These are phyloP conservation scores for Carex scoparia DNA, from an alignment of 176 grass and related monocot species.

Conservation along the genomic window DNA sequence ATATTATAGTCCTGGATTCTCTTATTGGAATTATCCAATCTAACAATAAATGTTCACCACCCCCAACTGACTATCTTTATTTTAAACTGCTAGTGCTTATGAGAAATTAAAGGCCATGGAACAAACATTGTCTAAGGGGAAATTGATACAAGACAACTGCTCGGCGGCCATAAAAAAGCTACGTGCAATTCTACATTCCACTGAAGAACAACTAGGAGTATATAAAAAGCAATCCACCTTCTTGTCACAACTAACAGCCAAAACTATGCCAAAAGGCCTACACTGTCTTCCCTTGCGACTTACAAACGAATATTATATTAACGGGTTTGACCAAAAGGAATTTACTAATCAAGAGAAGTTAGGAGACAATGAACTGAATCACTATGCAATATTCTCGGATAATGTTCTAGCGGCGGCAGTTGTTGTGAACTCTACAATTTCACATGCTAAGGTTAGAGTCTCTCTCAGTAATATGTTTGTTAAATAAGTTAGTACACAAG, in stretches of 20 bases:
- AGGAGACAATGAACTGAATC: conserved; percentile 75
- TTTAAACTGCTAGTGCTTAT: conserved; percentile 37
- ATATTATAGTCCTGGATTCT: not conserved
- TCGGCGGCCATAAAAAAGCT: conserved; percentile 48
- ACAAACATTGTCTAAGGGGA: conserved; percentile 49
- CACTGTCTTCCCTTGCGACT: conserved; percentile 79
- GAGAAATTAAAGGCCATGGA: conserved; percentile 78
- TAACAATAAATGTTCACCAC: conserved; percentile 5
- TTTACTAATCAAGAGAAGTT: conserved; percentile 58
- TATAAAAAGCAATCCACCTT: conserved; percentile 61
- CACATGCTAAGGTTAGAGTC: conserved; percentile 65
- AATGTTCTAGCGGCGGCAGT: conserved; percentile 80
- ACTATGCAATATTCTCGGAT: conserved; percentile 94
- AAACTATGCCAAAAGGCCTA: conserved; percentile 79
- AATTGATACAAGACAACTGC: conserved; percentile 63
- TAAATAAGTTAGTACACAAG: not conserved
- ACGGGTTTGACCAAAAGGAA: conserved; percentile 35
- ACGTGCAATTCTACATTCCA: conserved; percentile 48
- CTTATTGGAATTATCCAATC: not conserved
- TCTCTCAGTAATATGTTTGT: not conserved
- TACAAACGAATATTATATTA: conserved; percentile 67
- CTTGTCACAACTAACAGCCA: conserved; percentile 73
- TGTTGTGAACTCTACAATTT: conserved; percentile 83
- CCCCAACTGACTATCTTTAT: not conserved
- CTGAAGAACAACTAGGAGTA: conserved; percentile 57